phyloP scores from a whole-genome alignment of 345 rosid species.

The Durio zibethinus region DNA sequence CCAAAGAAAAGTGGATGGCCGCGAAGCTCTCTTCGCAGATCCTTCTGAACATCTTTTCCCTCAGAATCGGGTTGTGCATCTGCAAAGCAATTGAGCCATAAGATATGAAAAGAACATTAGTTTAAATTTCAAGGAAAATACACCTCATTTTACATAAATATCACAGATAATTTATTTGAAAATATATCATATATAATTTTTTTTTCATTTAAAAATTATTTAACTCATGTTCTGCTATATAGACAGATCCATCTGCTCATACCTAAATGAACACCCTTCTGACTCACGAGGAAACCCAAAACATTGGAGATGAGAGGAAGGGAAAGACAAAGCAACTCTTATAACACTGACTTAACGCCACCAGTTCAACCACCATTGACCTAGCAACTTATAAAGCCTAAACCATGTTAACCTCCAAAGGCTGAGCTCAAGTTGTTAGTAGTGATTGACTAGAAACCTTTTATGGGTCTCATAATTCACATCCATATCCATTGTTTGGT shows the following conservation, averaged over 20 bases:
- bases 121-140: constrained; percentile 7
- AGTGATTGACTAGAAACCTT: neutral
- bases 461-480: neutral
- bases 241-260: neutral
- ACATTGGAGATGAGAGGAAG: neutral
- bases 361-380: neutral
- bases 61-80: constrained; percentile 45
- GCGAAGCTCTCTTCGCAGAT: constrained; percentile 57
- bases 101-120: constrained; percentile 4
- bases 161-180: neutral
- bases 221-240: neutral
- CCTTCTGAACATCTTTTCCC: constrained; percentile 35
- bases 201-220: neutral
- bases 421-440: neutral
- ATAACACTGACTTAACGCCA: neutral
- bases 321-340: neutral
- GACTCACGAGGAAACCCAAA: neutral
- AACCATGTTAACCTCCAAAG: constrained; percentile 3
- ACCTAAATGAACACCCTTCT: neutral
- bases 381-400: neutral
- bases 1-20: constrained; percentile 93
- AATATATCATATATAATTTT: neutral
- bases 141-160: neutral
- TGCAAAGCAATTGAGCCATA: constrained; percentile 38
- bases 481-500: neutral